These are phyloP conservation scores for Dryas alaskensis DNA, from an alignment of 306 rosid genomes.

Conservation along the genomic window DNA sequence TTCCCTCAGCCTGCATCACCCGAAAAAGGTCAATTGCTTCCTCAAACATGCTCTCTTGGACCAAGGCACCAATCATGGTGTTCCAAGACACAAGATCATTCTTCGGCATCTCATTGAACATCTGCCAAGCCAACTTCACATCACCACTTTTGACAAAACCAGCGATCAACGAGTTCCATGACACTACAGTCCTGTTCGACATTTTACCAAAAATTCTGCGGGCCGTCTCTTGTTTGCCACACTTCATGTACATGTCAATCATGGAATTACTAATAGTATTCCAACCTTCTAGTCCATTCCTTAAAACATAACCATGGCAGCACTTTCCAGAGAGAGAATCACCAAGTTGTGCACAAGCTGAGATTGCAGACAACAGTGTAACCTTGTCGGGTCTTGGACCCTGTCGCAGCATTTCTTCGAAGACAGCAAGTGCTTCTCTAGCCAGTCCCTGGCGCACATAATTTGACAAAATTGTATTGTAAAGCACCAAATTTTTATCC, in stretches of 20 bases:
- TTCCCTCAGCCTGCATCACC: constrained; percentile 57
- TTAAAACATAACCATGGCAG: constrained; percentile 61
- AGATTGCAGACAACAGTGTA: constrained; percentile 58
- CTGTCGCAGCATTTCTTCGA: constrained; percentile 45
- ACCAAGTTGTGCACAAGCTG: constrained; percentile 58
- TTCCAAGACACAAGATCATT: constrained; percentile 74
- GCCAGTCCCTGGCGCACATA: constrained; percentile 50
- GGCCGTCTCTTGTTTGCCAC: constrained; percentile 56
- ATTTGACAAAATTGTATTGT: constrained; percentile 74
- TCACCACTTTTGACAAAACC: constrained; percentile 59
- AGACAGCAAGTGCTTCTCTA: constrained; percentile 41
- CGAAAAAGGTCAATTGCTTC: constrained; percentile 65
- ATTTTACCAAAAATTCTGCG: constrained; percentile 45
- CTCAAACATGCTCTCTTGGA: constrained; percentile 56
- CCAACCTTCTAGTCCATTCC: constrained; percentile 64
- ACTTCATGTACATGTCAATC: constrained; percentile 83
- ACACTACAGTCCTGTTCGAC: constrained; percentile 57
- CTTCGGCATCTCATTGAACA: constrained; percentile 59
- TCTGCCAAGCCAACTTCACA: constrained; percentile 47
- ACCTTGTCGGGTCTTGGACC: constrained; percentile 64
- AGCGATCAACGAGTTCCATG: constrained; percentile 71
- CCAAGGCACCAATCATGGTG: constrained; percentile 67
- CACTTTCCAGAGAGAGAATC: constrained; percentile 54
- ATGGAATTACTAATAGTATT: constrained; percentile 64
- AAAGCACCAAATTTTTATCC: constrained; percentile 66